Percentiles rank a stretch among this genome's conserved stretches.
Evolutionary conservation across 345 rosid species (phyloP).

Genomic region (Hibiscus trionum): DNA sequence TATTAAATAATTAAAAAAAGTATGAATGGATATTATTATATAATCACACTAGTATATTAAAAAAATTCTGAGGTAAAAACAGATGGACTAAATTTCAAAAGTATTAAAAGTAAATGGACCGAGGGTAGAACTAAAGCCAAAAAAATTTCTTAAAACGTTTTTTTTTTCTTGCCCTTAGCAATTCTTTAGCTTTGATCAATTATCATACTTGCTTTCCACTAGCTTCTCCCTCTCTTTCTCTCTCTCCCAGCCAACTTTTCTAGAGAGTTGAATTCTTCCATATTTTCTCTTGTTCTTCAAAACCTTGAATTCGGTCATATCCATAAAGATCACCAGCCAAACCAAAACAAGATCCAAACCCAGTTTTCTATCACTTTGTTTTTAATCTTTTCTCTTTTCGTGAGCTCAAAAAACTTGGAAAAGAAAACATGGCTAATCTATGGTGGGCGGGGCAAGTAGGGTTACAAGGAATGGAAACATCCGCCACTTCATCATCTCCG

Average conservation of each 20-base stretch:
- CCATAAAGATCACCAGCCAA: background rate
- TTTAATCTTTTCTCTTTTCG: background rate
- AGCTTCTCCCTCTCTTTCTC: background rate
- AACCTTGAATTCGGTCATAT: background rate
- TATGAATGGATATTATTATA: too few species aligned
- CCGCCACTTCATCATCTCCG: slow-evolving; percentile 48
- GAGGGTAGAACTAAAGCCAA: too few species aligned
- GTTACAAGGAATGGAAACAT: slow-evolving; percentile 41
- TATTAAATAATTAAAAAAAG: too few species aligned
- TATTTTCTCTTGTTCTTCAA: background rate
- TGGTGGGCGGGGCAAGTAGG: slow-evolving; percentile 69
- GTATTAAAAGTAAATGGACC: too few species aligned
- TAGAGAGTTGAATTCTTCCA: slow-evolving; percentile 2
- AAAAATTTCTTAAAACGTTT: too few species aligned
- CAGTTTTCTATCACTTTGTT: background rate
- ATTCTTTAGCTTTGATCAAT: background rate
- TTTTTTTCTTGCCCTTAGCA: background rate
- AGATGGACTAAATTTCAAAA: too few species aligned
- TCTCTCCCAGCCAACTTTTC: background rate
- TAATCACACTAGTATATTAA: too few species aligned
- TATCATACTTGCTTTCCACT: background rate
- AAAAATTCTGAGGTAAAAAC: too few species aligned
- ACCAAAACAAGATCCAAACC: background rate
- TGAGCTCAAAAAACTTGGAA: background rate
- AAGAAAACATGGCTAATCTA: slow-evolving; percentile 8